phyloP scores from a whole-genome alignment of 2,329 filamentous ascomycete species.

The Fusarium sp. region DNA sequence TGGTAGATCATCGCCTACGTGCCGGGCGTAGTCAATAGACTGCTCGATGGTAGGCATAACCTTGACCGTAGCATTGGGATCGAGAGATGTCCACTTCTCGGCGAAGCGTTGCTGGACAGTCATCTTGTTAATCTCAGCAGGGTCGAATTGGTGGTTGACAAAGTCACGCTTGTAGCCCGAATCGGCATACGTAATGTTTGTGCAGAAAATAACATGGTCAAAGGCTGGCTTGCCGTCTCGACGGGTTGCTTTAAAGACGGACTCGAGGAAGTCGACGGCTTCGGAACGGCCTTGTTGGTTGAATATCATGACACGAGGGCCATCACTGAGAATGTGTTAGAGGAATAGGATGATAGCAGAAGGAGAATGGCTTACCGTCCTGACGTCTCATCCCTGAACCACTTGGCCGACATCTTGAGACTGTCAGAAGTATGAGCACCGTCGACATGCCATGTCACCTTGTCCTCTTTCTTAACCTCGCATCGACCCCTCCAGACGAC shows the following conservation, averaged over 20 bases:
- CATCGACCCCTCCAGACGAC: slow-evolving; percentile 86
- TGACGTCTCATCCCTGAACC: slow-evolving; percentile 75
- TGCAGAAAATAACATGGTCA: slow-evolving; percentile 84
- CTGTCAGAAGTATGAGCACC: slow-evolving; percentile 95
- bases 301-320: slow-evolving; percentile 77
- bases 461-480: slow-evolving; percentile 66
- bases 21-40: slow-evolving; percentile 63
- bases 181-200: slow-evolving; percentile 72
- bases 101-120: slow-evolving; percentile 67
- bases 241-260: slow-evolving; percentile 56
- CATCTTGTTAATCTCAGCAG: slow-evolving; percentile 64
- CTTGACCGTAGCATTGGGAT: slow-evolving; percentile 59
- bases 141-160: slow-evolving; percentile 67
- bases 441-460: slow-evolving; percentile 86
- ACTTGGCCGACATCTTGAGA: slow-evolving; percentile 81
- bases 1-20: slow-evolving; percentile 49
- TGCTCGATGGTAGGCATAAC: slow-evolving; percentile 68
- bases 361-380: slow-evolving; percentile 44
- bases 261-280: slow-evolving; percentile 65
- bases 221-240: slow-evolving; percentile 61
- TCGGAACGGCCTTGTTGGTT: slow-evolving; percentile 79
- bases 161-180: slow-evolving; percentile 69
- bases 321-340: slow-evolving; percentile 45
- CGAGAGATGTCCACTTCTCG: slow-evolving; percentile 62
- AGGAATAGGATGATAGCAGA: neutral